Percentiles rank a stretch among this genome's conserved stretches.
Evolutionary conservation across 768 basidiomycete genomes (phyloP).

Genomic region (Leccinum rimulosum): DNA sequence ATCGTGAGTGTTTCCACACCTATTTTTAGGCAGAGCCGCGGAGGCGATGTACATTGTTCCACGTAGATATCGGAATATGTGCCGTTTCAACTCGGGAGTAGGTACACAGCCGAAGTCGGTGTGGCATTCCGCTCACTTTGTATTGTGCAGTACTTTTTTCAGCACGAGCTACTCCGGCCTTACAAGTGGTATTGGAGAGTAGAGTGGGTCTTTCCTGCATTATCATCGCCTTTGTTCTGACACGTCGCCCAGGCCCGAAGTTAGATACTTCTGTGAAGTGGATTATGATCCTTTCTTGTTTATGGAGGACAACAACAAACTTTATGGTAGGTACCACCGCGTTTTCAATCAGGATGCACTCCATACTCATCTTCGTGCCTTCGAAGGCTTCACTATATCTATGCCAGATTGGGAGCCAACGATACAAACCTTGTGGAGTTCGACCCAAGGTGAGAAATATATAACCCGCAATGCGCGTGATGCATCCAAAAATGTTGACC

Average conservation of each 20-base stretch:
- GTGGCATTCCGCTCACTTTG: constrained; percentile 6
- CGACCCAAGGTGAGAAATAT: constrained; percentile 48
- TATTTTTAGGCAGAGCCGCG: background rate
- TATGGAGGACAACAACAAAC: constrained; percentile 52
- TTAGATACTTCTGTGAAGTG: constrained; percentile 55
- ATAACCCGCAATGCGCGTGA: constrained; percentile 9
- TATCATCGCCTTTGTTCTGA: background rate
- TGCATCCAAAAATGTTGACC: constrained; percentile 28
- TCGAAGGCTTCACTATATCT: constrained; percentile 57
- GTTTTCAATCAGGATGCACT: background rate
- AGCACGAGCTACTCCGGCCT: constrained; percentile 47
- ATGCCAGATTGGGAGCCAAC: constrained; percentile 65
- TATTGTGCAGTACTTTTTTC: constrained; percentile 48
- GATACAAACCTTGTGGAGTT: constrained; percentile 61
- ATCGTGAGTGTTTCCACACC: constrained; percentile 32
- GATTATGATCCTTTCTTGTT: constrained; percentile 50
- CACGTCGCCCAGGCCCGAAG: constrained; percentile 37
- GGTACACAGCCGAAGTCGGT: constrained; percentile 14
- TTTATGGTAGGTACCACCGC: constrained; percentile 39
- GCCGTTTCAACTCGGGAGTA: constrained; percentile 70
- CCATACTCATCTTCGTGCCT: background rate
- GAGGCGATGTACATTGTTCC: background rate
- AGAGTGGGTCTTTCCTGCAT: constrained; percentile 36
- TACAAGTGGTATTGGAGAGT: constrained; percentile 66
- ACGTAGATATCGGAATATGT: constrained; percentile 68